Base-by-base conservation (phyloP, 2,329 filamentous ascomycete species). In the Talaromyces piceae region DNA sequence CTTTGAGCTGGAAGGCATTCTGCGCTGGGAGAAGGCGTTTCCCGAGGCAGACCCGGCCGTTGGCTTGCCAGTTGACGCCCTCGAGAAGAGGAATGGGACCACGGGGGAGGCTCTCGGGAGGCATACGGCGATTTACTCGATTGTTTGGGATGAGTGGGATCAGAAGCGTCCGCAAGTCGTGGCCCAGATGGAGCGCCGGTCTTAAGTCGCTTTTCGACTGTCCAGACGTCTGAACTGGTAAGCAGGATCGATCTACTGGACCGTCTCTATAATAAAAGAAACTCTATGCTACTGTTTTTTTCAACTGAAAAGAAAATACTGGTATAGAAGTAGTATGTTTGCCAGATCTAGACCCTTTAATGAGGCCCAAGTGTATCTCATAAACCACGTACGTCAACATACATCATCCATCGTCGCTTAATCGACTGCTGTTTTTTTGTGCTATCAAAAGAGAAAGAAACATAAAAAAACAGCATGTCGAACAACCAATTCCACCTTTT, bases 141-240 rank as follows among this genome's bases (percentile, higher is more conserved):
- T 55, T 41, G 50, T 52, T 11, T 55, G 50, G 53, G 53, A 53
- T 30, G 50, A 55, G 27, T 55, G 50, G 53, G 53, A 55, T 48
- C 41, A 50, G 22, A 55, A 49, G 26, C 41, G 53, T 8, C 25
- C 50, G 16, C 26, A 25, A 39, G 43, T 53, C 3, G 27, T 55
- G 23, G 53, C 50, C 13, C 46, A 50, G n/a, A 55, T 55, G 53
- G 41, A 27, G 33, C 46, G 41, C n/a, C n/a, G n/a, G n/a, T n/a
- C n/a, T n/a, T n/a, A n/a, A n/a, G n/a, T n/a, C n/a, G n/a, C n/a
- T n/a, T n/a, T n/a, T n/a, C n/a, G n/a, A n/a, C n/a, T n/a, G n/a
- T n/a, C n/a, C n/a, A n/a, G n/a, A n/a, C n/a, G n/a, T n/a, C n/a
- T n/a, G n/a, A n/a, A n/a, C n/a, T n/a, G n/a, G n/a, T n/a, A n/a